A percentile compares a stretch with the other conserved stretches of the same genome.
phyloP scores from a whole-genome alignment of 805 yeast species.

The Kazachstania africana region DNA sequence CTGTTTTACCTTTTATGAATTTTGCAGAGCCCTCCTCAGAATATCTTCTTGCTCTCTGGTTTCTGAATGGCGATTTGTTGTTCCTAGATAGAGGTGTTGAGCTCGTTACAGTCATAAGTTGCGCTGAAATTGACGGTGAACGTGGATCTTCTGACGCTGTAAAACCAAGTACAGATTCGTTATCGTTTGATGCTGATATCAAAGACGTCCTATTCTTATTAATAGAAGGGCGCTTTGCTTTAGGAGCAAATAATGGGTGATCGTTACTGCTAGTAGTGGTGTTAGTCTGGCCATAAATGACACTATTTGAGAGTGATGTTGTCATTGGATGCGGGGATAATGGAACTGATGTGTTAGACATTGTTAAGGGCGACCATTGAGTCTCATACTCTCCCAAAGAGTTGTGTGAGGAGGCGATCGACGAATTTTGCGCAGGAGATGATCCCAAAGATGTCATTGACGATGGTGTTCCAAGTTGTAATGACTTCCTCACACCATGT shows the following conservation, averaged over 20 bases:
- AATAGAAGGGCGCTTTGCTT: constrained; percentile 7
- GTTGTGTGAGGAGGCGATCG: background rate
- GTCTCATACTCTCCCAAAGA: constrained; percentile 1
- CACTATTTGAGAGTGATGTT: constrained; percentile 4
- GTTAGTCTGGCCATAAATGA: background rate
- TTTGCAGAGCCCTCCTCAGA: constrained; percentile 12
- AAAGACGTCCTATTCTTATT: background rate
- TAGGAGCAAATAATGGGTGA: constrained; percentile 9
- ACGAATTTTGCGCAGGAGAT: constrained; percentile 6
- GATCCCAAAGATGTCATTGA: constrained; percentile 5
- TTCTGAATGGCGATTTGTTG: constrained; percentile 6
- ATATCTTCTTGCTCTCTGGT: constrained; percentile 8
- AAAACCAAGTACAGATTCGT: background rate
- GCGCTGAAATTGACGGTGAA: constrained; percentile 5
- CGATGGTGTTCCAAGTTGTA: constrained; percentile 5
- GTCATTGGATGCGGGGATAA: constrained; percentile 2
- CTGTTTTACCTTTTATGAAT: background rate
- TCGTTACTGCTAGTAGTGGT: background rate
- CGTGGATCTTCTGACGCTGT: constrained; percentile 1
- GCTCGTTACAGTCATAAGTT: constrained; percentile 5
- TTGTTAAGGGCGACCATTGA: constrained; percentile 2
- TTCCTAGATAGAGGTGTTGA: constrained; percentile 9
- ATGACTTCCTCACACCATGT: constrained; percentile 9
- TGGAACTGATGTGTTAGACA: background rate
- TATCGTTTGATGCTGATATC: background rate